Percentiles rank a stretch among this genome's conserved stretches.
These are phyloP conservation scores for Heimioporus sp. DNA, from an alignment of 768 basidiomycete species.

Conservation along the genomic window DNA sequence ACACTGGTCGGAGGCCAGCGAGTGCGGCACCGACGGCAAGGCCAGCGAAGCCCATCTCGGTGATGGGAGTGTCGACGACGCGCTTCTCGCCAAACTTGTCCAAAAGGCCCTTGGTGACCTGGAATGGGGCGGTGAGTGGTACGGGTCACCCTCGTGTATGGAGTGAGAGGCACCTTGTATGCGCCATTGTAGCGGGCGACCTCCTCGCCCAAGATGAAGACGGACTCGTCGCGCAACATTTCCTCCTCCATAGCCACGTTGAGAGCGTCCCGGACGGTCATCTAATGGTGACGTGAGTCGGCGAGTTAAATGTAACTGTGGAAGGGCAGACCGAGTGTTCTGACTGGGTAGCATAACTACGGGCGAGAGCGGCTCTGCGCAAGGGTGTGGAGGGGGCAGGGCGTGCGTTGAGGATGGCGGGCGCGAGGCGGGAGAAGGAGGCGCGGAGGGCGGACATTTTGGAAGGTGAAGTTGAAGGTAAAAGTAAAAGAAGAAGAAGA, in stretches of 20 bases:
- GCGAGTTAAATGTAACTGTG: conserved; percentile 14
- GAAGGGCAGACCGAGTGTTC: conserved; percentile 45
- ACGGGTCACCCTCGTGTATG: neutral
- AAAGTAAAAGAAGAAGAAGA: conserved; percentile 10
- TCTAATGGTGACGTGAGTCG: conserved; percentile 43
- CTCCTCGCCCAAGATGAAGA: conserved; percentile 96
- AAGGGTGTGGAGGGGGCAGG: conserved; percentile 40
- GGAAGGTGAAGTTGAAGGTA: conserved; percentile 12
- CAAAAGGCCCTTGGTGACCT: conserved; percentile 97
- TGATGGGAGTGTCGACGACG: conserved; percentile 95
- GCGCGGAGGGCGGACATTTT: conserved; percentile 59
- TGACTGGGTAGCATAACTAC: conserved; percentile 64
- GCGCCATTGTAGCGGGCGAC: conserved; percentile 98
- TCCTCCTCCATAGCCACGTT: conserved; percentile 99
- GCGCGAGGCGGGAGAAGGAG: conserved; percentile 63
- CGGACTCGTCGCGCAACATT: conserved; percentile 93
- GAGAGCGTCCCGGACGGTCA: conserved; percentile 98
- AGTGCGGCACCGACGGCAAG: conserved; percentile 93
- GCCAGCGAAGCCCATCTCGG: conserved; percentile 99
- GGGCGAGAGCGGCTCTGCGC: conserved; percentile 44
- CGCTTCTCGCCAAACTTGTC: conserved; percentile 99
- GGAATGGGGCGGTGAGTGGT: conserved; percentile 9
- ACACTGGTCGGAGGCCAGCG: conserved; percentile 93
- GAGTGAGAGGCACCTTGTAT: conserved; percentile 65
- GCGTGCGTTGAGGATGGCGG: conserved; percentile 42